Evolutionary conservation across 2,329 filamentous ascomycete genomes (phyloP).

Genomic region (Hypoxylon sp.): DNA sequence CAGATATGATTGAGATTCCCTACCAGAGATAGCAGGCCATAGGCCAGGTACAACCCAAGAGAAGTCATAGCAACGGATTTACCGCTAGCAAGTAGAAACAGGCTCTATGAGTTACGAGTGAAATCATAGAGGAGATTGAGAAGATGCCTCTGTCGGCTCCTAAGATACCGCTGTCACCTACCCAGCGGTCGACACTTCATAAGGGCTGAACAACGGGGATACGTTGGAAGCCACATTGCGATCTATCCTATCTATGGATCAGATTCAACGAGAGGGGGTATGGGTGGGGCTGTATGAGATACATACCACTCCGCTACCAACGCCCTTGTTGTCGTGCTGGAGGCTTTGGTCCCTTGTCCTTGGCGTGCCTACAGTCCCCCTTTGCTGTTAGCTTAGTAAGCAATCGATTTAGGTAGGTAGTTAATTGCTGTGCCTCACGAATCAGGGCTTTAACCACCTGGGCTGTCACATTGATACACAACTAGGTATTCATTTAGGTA

Average conservation of each 20-base stretch:
- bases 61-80: constrained; percentile 7
- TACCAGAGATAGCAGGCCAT: constrained; percentile 7
- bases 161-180: neutral
- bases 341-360: too few relatives aligned
- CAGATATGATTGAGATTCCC: neutral
- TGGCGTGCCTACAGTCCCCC: too few relatives aligned
- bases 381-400: too few relatives aligned
- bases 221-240: neutral
- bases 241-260: too few relatives aligned
- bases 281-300: constrained; percentile 1
- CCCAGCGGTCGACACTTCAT: neutral
- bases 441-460: too few relatives aligned
- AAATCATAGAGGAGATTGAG: neutral
- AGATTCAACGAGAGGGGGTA: too few relatives aligned
- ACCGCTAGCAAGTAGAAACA: neutral
- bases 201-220: neutral
- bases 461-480: too few relatives aligned
- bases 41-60: neutral
- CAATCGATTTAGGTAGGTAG: too few relatives aligned
- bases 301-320: too few relatives aligned
- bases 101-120: neutral
- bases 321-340: too few relatives aligned
- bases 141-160: neutral
- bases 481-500: too few relatives aligned
- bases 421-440: too few relatives aligned